These are phyloP conservation scores for Pleurotus djamor DNA, from an alignment of 768 basidiomycete genomes.

Conservation along the genomic window DNA sequence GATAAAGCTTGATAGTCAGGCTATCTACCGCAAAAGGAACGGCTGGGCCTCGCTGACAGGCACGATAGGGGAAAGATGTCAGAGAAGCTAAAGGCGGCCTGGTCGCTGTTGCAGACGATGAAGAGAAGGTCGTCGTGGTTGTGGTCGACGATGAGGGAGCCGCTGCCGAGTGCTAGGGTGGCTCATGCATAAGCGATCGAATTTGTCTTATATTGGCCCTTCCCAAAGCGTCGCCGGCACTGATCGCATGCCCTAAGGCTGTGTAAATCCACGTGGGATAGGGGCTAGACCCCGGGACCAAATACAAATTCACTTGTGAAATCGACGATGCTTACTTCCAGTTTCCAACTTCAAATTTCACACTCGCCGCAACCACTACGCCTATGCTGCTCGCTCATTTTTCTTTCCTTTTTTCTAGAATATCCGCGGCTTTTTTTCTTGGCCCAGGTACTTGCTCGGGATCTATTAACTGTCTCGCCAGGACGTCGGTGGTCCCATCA, in stretches of 20 bases:
- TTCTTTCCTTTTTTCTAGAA: background rate
- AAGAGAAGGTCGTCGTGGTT: conserved; percentile 8
- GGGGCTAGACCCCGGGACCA: background rate
- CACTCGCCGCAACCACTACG: background rate
- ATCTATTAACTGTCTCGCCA: background rate
- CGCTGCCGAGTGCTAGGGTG: background rate
- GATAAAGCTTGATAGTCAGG: background rate
- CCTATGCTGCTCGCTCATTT: background rate
- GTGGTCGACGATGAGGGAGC: background rate
- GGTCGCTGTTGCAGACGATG: conserved; percentile 16
- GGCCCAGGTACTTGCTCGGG: background rate
- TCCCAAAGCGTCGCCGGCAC: background rate
- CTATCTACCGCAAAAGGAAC: conserved; percentile 4
- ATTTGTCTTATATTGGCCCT: background rate
- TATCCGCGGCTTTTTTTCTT: background rate
- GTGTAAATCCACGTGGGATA: background rate
- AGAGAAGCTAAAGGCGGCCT: conserved; percentile 7
- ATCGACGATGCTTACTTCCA: too few relatives aligned
- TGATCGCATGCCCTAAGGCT: conserved; percentile 3
- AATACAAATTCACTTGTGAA: too few relatives aligned
- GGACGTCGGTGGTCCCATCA: background rate
- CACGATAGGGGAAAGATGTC: background rate
- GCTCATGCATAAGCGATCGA: background rate
- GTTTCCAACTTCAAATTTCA: too few relatives aligned
- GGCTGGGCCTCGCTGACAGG: background rate